phyloP scores from a whole-genome alignment of 371 early-diverging fungal species.

The Basidiobolus meristosporus region DNA sequence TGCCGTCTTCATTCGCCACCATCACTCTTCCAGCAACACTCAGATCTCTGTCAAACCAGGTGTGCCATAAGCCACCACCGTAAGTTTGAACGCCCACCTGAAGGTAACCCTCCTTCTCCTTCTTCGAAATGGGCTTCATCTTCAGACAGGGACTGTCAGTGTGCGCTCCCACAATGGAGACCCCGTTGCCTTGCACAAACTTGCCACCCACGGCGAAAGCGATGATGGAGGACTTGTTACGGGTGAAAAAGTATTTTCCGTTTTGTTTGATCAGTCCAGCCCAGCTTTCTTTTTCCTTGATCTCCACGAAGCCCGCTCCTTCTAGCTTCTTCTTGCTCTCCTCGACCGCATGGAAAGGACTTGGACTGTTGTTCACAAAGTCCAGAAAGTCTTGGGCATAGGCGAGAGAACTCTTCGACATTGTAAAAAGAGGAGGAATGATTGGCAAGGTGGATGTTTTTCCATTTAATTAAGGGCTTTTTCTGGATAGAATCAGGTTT shows the following conservation, averaged over 20 bases:
- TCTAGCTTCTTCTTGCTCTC: conserved; percentile 38
- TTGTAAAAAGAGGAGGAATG: neutral
- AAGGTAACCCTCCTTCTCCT: conserved; percentile 58
- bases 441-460: neutral
- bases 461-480: too few species aligned
- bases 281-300: conserved; percentile 79
- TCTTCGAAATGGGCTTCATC: conserved; percentile 87
- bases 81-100: conserved; percentile 83
- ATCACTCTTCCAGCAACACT: conserved; percentile 90
- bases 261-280: conserved; percentile 32
- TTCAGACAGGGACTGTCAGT: conserved; percentile 95
- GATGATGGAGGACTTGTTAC: conserved; percentile 75
- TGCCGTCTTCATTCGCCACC: conserved; percentile 47
- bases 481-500: too few species aligned
- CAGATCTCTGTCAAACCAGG: conserved; percentile 97
- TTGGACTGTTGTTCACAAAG: conserved; percentile 80
- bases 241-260: conserved; percentile 90
- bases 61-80: conserved; percentile 92
- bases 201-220: conserved; percentile 87
- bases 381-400: conserved; percentile 40
- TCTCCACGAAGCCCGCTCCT: conserved; percentile 60
- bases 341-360: conserved; percentile 89
- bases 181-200: conserved; percentile 58
- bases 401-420: neutral
- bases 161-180: conserved; percentile 86